Evolutionary conservation across 225 moss, liverwort and hornwort genomes (phyloP).

Genomic region (Thuidium tamariscinum): DNA sequence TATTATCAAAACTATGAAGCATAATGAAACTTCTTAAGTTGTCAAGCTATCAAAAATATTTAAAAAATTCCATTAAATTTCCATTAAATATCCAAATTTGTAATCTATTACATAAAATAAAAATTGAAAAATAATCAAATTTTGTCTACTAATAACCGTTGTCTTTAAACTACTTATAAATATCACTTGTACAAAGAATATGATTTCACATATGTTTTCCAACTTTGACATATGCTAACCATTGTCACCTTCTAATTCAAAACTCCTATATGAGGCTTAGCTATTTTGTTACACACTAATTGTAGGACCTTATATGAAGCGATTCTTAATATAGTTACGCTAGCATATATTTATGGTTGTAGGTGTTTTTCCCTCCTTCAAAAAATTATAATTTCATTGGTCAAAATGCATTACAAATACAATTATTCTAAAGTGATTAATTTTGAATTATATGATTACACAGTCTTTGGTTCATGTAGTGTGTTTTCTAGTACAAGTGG

Average conservation of each 20-base stretch:
- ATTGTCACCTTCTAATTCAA: too few species aligned
- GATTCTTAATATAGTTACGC: too few species aligned
- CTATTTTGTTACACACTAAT: too few species aligned
- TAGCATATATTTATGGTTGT: too few species aligned
- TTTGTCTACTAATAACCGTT: accelerated
- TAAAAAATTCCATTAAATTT: background rate
- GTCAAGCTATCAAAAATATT: background rate
- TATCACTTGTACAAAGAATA: accelerated
- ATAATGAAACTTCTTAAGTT: accelerated
- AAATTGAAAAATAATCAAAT: background rate
- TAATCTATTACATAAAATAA: background rate
- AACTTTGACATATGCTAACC: too few species aligned
- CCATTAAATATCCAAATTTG: too few species aligned
- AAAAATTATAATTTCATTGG: accelerated
- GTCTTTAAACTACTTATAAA: background rate
- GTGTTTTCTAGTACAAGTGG: background rate
- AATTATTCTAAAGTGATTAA: background rate
- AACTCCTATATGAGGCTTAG: too few species aligned
- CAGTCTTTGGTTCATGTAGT: accelerated
- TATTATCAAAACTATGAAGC: background rate
- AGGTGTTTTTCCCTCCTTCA: too few species aligned
- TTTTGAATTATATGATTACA: background rate
- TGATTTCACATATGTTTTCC: background rate
- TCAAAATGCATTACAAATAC: accelerated
- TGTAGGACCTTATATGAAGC: too few species aligned